phyloP scores from a whole-genome alignment of 2,329 filamentous ascomycete species.

The Pleomassaria siparia region DNA sequence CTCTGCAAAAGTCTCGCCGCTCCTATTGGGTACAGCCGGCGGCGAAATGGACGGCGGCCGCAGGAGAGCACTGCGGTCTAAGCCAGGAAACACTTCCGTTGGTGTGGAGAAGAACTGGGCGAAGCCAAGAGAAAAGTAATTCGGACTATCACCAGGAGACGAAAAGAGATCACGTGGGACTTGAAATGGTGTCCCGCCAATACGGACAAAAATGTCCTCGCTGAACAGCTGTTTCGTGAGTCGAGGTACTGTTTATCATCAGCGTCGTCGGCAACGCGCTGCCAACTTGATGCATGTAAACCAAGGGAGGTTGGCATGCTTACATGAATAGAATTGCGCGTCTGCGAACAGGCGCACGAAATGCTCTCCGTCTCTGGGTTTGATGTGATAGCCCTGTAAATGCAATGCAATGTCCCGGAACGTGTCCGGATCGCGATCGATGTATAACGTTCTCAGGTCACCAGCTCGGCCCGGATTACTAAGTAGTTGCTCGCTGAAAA shows the following conservation, averaged over 20 bases:
- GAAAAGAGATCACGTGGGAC: constrained; percentile 87
- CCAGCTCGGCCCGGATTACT: constrained; percentile 61
- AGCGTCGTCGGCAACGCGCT: constrained; percentile 9
- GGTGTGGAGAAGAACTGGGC: constrained; percentile 82
- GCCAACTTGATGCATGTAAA: background rate
- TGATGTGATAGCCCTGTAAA: constrained; percentile 85
- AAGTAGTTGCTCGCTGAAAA: constrained; percentile 81
- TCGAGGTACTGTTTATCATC: constrained; percentile 66
- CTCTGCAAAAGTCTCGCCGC: constrained; percentile 81
- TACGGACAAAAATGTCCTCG: constrained; percentile 87
- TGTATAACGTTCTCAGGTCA: constrained; percentile 79
- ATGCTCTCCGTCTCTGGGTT: constrained; percentile 77
- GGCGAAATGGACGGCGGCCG: constrained; percentile 85
- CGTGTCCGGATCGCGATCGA: constrained; percentile 87
- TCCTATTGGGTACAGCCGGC: constrained; percentile 77
- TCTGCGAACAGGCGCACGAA: constrained; percentile 93
- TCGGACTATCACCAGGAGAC: constrained; percentile 84
- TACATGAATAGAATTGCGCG: constrained; percentile 89
- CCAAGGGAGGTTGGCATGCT: constrained; percentile 31
- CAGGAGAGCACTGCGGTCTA: constrained; percentile 75
- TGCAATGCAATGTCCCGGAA: constrained; percentile 89
- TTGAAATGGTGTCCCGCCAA: constrained; percentile 83
- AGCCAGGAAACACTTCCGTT: constrained; percentile 79
- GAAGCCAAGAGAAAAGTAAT: constrained; percentile 93
- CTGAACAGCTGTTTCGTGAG: constrained; percentile 89